Evolutionary conservation across 345 rosid species (phyloP).

Genomic region (Eucalyptus regnans): DNA sequence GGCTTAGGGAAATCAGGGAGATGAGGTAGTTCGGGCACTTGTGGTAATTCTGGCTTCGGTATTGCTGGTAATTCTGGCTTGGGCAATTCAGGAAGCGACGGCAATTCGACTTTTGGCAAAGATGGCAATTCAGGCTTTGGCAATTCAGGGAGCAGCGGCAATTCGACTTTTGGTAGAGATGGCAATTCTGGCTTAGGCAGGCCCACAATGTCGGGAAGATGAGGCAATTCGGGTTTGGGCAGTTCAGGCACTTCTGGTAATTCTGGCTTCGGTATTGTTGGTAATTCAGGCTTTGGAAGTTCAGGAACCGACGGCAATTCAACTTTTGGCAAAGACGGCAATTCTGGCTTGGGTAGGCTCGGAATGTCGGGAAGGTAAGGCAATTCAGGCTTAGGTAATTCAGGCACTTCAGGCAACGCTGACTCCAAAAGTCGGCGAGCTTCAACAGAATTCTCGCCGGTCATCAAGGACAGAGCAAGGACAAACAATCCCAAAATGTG

Average conservation of each 20-base stretch:
- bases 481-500: neutral
- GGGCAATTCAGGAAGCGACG: neutral
- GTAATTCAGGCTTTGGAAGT: neutral
- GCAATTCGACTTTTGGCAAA: neutral
- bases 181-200: neutral
- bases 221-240: neutral
- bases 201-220: no score
- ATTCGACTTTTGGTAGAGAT: neutral
- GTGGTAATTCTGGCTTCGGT: neutral
- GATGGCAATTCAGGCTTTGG: neutral
- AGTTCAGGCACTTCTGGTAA: neutral
- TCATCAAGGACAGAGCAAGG: neutral
- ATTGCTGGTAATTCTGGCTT: neutral
- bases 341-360: no score
- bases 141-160: neutral
- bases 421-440: neutral
- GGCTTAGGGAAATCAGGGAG: neutral
- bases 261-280: neutral
- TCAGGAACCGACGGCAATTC: neutral
- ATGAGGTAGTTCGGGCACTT: neutral
- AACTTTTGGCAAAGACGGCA: neutral
- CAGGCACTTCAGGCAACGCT: neutral
- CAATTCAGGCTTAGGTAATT: neutral
- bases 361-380: no score
- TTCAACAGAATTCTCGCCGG: neutral